Conservation (phyloP, 768 basidiomycete species). For the Dentipellis sp. region DNA sequence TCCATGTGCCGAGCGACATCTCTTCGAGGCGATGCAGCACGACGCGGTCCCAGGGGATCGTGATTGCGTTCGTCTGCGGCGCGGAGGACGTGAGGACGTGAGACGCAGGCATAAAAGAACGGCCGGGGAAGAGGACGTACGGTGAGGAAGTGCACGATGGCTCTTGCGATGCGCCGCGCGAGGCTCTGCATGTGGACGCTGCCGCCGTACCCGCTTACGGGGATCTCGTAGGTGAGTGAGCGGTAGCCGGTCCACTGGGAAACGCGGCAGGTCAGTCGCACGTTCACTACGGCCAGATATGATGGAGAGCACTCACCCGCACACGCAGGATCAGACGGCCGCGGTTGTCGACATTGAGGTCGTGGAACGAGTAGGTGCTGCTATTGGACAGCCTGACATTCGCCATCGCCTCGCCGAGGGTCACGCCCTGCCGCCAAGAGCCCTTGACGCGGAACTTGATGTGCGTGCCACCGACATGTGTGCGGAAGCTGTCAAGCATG, state of each 20-base stretch:
- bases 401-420: slow-evolving; percentile 6
- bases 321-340: slow-evolving; percentile 10
- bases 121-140: background rate
- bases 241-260: slow-evolving; percentile 13
- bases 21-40: slow-evolving; percentile 13
- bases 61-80: slow-evolving; percentile 7
- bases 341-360: slow-evolving; percentile 5
- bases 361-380: slow-evolving; percentile 3
- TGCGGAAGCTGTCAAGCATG: slow-evolving; percentile 2
- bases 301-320: slow-evolving; percentile 5
- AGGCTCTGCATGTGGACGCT: slow-evolving; percentile 9
- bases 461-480: background rate
- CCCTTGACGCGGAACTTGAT: slow-evolving; percentile 13
- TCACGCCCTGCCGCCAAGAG: slow-evolving; percentile 4
- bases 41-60: slow-evolving; percentile 13
- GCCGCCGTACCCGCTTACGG: slow-evolving; percentile 8
- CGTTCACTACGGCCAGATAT: background rate
- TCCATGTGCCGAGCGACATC: slow-evolving; percentile 6
- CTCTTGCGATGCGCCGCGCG: slow-evolving; percentile 11
- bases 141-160: slow-evolving; percentile 13
- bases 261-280: background rate
- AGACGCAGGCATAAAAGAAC: background rate
- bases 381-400: slow-evolving; percentile 7
- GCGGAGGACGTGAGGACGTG: background rate
- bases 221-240: slow-evolving; percentile 11